Evolutionary conservation across 768 basidiomycete genomes (phyloP).

Genomic region (Stropharia rugosoannulata): DNA sequence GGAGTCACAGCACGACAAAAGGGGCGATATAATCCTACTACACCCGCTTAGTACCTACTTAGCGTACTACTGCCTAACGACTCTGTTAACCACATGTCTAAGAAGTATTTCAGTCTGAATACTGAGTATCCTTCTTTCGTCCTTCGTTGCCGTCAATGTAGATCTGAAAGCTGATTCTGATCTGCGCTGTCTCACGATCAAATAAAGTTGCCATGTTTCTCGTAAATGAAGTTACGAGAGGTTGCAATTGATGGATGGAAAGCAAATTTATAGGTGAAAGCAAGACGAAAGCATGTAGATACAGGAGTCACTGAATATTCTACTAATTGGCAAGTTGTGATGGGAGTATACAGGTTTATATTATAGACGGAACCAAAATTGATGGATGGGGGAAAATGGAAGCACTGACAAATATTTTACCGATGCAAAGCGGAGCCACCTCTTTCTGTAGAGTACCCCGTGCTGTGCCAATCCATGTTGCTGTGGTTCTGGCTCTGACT

Average conservation of each 20-base stretch:
- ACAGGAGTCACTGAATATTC: neutral
- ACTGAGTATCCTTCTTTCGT: neutral
- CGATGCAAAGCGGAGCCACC: slow-evolving; percentile 49
- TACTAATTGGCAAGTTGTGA: neutral
- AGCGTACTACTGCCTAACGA: no score
- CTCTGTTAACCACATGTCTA: no score
- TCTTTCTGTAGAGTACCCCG: slow-evolving; percentile 60
- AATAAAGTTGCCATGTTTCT: slow-evolving; percentile 11
- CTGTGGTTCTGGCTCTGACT: slow-evolving; percentile 32
- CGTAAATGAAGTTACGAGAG: slow-evolving; percentile 17
- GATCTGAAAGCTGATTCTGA: slow-evolving; percentile 23
- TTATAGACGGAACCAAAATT: neutral
- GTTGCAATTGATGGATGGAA: slow-evolving; percentile 11
- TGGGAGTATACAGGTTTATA: slow-evolving; percentile 7
- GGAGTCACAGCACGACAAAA: no score
- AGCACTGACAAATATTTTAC: slow-evolving; percentile 25
- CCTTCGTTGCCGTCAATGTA: slow-evolving; percentile 22
- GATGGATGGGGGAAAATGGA: neutral
- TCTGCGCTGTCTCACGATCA: slow-evolving; percentile 29
- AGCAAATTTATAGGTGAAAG: slow-evolving; percentile 10
- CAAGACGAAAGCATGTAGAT: neutral
- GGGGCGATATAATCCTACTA: no score
- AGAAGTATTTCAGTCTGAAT: neutral
- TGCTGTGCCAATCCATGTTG: slow-evolving; percentile 58
- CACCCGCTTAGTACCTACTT: no score